These are phyloP conservation scores for Coriaria nepalensis DNA, from an alignment of 306 rosid genomes.

Conservation along the genomic window DNA sequence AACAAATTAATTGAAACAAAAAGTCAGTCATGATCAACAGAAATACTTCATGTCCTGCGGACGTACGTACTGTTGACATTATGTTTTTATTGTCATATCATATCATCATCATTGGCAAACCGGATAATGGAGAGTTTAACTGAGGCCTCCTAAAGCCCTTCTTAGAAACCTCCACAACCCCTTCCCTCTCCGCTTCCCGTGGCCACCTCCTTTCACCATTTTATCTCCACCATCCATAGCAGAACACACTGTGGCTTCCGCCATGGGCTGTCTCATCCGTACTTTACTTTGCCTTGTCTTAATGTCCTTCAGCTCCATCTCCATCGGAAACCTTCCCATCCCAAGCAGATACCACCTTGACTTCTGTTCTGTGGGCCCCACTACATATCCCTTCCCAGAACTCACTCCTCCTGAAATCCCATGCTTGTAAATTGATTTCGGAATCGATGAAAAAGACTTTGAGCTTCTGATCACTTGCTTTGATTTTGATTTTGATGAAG, in stretches of 20 bases:
- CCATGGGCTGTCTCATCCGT: slow-evolving; percentile 1
- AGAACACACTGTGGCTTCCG: slow-evolving; percentile 15
- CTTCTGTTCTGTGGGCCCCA: slow-evolving; percentile 23
- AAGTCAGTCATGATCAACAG: too few relatives aligned
- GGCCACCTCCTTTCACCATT: neutral
- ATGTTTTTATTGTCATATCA: too few relatives aligned
- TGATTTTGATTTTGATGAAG: neutral
- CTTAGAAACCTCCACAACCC: slow-evolving; percentile 33
- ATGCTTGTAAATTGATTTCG: too few relatives aligned
- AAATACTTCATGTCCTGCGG: too few relatives aligned
- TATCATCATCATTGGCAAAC: too few relatives aligned
- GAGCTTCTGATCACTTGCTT: neutral
- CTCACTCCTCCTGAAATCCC: neutral
- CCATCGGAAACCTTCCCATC: slow-evolving; percentile 25
- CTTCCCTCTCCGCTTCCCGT: slow-evolving; percentile 3
- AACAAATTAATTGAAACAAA: too few relatives aligned
- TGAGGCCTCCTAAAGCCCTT: neutral
- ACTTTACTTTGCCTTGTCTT: slow-evolving; percentile 30
- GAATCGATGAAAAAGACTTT: too few relatives aligned
- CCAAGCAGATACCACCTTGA: slow-evolving; percentile 56
- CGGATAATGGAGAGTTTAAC: too few relatives aligned
- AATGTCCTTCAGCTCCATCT: slow-evolving; percentile 50
- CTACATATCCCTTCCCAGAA: slow-evolving; percentile 21
- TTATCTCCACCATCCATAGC: neutral
- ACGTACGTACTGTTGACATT: too few relatives aligned